These are phyloP conservation scores for Ascobolus immersus DNA, from an alignment of 495 filamentous ascomycete species.

Conservation along the genomic window DNA sequence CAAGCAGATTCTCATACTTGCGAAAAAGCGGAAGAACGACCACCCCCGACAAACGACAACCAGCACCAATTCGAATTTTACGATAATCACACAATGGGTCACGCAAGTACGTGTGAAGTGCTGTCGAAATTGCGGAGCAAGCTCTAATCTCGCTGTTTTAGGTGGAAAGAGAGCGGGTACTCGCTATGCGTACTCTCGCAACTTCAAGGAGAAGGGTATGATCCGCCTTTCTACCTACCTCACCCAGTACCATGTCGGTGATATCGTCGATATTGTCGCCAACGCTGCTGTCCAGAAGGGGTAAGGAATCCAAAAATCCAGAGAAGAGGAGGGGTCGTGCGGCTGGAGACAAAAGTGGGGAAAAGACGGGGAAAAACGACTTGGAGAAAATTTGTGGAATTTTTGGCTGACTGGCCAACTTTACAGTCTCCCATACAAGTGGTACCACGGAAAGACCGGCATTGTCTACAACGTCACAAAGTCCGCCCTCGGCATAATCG, in stretches of 20 bases:
- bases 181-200: slow-evolving; percentile 83
- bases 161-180: slow-evolving; percentile 86
- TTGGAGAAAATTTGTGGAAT: background rate
- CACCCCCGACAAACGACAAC: no score
- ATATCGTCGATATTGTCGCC: slow-evolving; percentile 87
- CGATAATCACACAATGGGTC: no score
- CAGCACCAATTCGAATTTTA: no score
- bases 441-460: slow-evolving; percentile 96
- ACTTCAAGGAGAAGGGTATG: slow-evolving; percentile 78
- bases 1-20: no score
- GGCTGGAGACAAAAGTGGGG: background rate
- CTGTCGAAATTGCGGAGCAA: no score
- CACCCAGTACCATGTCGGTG: slow-evolving; percentile 81
- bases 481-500: slow-evolving; percentile 82
- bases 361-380: background rate
- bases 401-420: slow-evolving; percentile 4
- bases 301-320: slow-evolving; percentile 28
- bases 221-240: slow-evolving; percentile 82
- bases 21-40: no score
- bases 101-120: no score
- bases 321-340: slow-evolving; percentile 8
- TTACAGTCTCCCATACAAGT: slow-evolving; percentile 84
- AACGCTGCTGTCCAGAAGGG: slow-evolving; percentile 98
- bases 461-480: slow-evolving; percentile 97
- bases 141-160: no score